A percentile compares a stretch with the other conserved stretches of the same genome.
These are phyloP conservation scores for Arabis hirsuta DNA, from an alignment of 345 rosid genomes.

Conservation along the genomic window DNA sequence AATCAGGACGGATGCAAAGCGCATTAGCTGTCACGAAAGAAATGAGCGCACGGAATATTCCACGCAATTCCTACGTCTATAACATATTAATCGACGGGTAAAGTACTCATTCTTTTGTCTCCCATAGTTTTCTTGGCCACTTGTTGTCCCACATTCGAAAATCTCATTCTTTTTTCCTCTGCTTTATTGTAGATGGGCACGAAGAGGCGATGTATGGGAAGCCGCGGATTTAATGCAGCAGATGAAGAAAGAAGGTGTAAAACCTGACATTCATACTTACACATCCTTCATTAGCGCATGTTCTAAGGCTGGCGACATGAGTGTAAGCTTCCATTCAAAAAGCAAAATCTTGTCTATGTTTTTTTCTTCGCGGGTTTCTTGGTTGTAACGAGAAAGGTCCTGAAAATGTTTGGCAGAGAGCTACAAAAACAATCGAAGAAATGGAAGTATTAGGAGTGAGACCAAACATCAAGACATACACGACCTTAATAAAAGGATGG, in stretches of 20 bases:
- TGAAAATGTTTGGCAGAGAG: slow-evolving; percentile 59
- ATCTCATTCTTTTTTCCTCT: slow-evolving; percentile 13
- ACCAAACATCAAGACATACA: slow-evolving; percentile 92
- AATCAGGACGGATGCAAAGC: slow-evolving; percentile 97
- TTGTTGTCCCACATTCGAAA: slow-evolving; percentile 9
- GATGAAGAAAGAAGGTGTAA: slow-evolving; percentile 84
- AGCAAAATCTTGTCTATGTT: neutral
- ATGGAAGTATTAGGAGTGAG: slow-evolving; percentile 68
- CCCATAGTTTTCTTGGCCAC: neutral
- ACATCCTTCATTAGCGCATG: slow-evolving; percentile 96
- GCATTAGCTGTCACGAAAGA: slow-evolving; percentile 96
- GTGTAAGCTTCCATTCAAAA: slow-evolving; percentile 50
- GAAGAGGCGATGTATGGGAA: slow-evolving; percentile 98
- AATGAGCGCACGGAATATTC: slow-evolving; percentile 79
- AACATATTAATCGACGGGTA: slow-evolving; percentile 97
- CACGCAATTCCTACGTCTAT: slow-evolving; percentile 77
- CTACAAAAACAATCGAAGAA: slow-evolving; percentile 64
- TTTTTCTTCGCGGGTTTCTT: neutral
- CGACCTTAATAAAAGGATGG: slow-evolving; percentile 93
- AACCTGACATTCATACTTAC: slow-evolving; percentile 89
- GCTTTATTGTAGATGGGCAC: slow-evolving; percentile 74
- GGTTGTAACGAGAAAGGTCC: neutral
- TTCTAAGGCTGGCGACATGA: slow-evolving; percentile 96
- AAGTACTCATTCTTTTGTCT: neutral
- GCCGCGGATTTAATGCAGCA: slow-evolving; percentile 95